Conservation (phyloP, 2,329 filamentous ascomycete genomes). For the Aspergillus aculeatus region DNA sequence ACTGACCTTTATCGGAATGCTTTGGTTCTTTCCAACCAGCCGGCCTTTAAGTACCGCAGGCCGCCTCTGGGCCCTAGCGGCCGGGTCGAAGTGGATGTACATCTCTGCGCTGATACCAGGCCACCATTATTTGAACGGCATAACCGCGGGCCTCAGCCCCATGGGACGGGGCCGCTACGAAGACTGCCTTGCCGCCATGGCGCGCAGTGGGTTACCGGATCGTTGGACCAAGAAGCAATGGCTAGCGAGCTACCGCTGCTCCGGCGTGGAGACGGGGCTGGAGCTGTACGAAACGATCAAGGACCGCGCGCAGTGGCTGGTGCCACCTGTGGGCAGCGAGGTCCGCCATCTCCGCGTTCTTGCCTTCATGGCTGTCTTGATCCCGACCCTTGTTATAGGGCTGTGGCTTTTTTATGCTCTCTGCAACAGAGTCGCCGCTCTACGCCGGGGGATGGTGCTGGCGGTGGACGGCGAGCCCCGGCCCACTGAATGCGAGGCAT, state of each 20-base stretch:
- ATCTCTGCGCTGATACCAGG: conserved; percentile 3
- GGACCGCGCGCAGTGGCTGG: conserved; percentile 3
- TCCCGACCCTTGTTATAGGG: neutral
- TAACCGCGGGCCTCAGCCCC: conserved; percentile 3
- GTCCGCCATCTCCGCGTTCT: conserved; percentile 10
- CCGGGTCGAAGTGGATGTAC: neutral
- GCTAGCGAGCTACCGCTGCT: conserved; percentile 9
- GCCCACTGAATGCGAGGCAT: neutral
- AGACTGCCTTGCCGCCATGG: conserved; percentile 10
- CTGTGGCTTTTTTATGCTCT: neutral
- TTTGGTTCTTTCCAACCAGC: conserved; percentile 15
- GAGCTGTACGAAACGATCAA: conserved; percentile 6
- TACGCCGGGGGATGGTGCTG: neutral
- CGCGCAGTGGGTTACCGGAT: neutral
- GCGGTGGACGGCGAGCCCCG: neutral
- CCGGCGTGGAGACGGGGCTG: conserved; percentile 14
- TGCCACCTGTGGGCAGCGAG: conserved; percentile 9
- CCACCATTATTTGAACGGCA: conserved; percentile 7
- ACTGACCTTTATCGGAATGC: neutral
- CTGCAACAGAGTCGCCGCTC: neutral
- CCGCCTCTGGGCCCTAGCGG: conserved; percentile 2
- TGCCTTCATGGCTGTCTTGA: neutral
- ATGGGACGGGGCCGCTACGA: neutral
- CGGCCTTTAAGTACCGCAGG: neutral
- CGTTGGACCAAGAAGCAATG: neutral